Conservation (phyloP, 73 alveolate species). For the Uronychia binucleata region DNA sequence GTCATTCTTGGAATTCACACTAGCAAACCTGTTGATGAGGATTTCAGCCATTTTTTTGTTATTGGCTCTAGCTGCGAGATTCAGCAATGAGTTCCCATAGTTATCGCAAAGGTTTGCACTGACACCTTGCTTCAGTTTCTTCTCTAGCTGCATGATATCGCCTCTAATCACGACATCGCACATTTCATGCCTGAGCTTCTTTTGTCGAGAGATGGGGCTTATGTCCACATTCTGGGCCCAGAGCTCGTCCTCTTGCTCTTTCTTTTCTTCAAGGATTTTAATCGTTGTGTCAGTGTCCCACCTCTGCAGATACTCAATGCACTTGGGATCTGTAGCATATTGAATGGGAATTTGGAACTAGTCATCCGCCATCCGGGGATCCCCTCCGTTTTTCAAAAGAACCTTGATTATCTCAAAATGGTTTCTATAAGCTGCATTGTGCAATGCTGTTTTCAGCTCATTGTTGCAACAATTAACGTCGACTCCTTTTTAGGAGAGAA, state of each 20-base stretch:
- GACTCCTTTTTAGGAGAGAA: not conserved
- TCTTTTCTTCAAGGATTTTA: not conserved
- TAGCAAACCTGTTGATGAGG: constrained; percentile 3
- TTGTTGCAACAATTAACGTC: constrained; percentile 52
- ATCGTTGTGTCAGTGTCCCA: constrained; percentile 24
- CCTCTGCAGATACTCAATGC: not conserved
- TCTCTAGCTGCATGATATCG: constrained; percentile 45
- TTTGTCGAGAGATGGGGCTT: not conserved
- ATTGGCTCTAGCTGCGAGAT: constrained; percentile 24
- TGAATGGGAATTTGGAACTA: not conserved
- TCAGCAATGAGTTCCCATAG: constrained; percentile 34
- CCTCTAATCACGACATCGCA: constrained; percentile 10
- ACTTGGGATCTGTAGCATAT: constrained; percentile 12
- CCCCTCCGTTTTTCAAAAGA: constrained; percentile 36
- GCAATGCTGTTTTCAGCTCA: constrained; percentile 71
- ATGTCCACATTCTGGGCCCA: constrained; percentile 1
- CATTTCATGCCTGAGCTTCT: not conserved
- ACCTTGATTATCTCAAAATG: constrained; percentile 22
- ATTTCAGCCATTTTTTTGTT: constrained; percentile 28
- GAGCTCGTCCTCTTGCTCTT: not conserved
- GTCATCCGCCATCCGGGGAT: constrained; percentile 17
- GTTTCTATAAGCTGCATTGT: constrained; percentile 76
- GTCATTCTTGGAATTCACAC: constrained; percentile 44
- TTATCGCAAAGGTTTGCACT: constrained; percentile 47
- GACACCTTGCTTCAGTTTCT: constrained; percentile 9